A percentile compares a stretch with the other conserved stretches of the same genome.
phyloP scores from a whole-genome alignment of 179 eudicot genomes.

The Vitellaria paradoxa region DNA sequence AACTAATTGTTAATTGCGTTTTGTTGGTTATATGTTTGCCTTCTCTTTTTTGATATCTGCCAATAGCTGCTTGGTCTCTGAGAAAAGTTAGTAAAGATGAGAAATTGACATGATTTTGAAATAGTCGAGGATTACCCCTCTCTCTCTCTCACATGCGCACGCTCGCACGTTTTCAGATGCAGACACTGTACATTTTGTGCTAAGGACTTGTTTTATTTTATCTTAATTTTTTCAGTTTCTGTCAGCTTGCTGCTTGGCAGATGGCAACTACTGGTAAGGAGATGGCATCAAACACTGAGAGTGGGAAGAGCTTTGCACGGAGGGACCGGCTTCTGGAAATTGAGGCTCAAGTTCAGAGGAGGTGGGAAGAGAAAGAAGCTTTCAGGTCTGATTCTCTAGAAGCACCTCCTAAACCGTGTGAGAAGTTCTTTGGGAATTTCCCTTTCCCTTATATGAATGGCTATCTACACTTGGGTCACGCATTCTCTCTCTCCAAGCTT shows the following conservation, averaged over 20 bases:
- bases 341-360: slow-evolving; percentile 39
- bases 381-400: slow-evolving; percentile 53
- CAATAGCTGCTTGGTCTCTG: too few relatives aligned
- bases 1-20: too few relatives aligned
- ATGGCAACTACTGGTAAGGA: slow-evolving; percentile 13
- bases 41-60: too few relatives aligned
- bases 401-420: slow-evolving; percentile 50
- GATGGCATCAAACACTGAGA: slow-evolving; percentile 24
- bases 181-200: too few relatives aligned
- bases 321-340: slow-evolving; percentile 64
- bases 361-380: slow-evolving; percentile 58
- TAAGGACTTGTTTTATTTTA: too few relatives aligned
- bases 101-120: too few relatives aligned
- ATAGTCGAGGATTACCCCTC: too few relatives aligned
- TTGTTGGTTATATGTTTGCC: too few relatives aligned
- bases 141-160: too few relatives aligned
- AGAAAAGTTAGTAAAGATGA: too few relatives aligned
- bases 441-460: slow-evolving; percentile 90
- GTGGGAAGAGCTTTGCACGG: slow-evolving; percentile 55
- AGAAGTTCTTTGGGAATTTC: slow-evolving; percentile 77
- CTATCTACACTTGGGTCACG: slow-evolving; percentile 72
- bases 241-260: slow-evolving; percentile 21
- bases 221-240: slow-evolving; percentile 20
- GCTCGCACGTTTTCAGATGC: too few relatives aligned
- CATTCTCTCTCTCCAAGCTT: slow-evolving; percentile 70